A percentile compares a stretch with the other conserved stretches of the same genome.
Evolutionary conservation across 805 yeast genomes (phyloP).

Genomic region (Brettanomyces sp.): DNA sequence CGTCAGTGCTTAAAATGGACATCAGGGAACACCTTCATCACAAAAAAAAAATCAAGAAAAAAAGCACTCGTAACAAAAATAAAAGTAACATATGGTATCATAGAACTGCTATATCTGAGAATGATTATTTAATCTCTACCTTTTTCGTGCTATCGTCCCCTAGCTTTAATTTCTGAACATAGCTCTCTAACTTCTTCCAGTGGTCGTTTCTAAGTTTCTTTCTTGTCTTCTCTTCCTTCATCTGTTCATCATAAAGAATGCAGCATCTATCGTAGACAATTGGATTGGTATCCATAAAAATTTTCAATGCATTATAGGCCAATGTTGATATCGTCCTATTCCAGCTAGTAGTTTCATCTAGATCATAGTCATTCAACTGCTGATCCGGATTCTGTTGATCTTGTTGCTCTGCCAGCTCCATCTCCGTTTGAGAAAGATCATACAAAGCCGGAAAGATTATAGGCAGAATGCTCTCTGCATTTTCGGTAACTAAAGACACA

Average conservation of each 20-base stretch:
- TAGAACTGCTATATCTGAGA: no score
- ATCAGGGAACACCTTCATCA: not conserved
- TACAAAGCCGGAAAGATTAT: conserved; percentile 84
- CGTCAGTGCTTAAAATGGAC: no score
- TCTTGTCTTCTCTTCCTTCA: conserved; percentile 62
- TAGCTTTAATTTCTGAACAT: conserved; percentile 31
- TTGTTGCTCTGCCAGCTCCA: conserved; percentile 22
- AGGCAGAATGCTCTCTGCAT: conserved; percentile 86
- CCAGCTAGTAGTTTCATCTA: conserved; percentile 59
- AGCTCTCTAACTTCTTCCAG: conserved; percentile 62
- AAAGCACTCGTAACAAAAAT: not conserved
- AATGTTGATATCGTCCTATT: conserved; percentile 86
- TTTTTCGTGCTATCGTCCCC: conserved; percentile 32
- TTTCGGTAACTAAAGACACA: conserved; percentile 80
- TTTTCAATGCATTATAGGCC: conserved; percentile 84
- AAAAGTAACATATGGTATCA: not conserved
- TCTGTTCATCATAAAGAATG: conserved; percentile 70
- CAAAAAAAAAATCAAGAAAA: not conserved
- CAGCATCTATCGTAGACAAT: conserved; percentile 87
- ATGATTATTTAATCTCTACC: conserved; percentile 42
- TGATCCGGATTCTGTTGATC: conserved; percentile 15
- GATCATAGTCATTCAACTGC: conserved; percentile 25
- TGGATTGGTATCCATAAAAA: conserved; percentile 89
- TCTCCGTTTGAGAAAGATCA: conserved; percentile 52
- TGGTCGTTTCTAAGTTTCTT: conserved; percentile 54